phyloP scores from a whole-genome alignment of 2,329 filamentous ascomycete genomes.

The Camillea tinctor region DNA sequence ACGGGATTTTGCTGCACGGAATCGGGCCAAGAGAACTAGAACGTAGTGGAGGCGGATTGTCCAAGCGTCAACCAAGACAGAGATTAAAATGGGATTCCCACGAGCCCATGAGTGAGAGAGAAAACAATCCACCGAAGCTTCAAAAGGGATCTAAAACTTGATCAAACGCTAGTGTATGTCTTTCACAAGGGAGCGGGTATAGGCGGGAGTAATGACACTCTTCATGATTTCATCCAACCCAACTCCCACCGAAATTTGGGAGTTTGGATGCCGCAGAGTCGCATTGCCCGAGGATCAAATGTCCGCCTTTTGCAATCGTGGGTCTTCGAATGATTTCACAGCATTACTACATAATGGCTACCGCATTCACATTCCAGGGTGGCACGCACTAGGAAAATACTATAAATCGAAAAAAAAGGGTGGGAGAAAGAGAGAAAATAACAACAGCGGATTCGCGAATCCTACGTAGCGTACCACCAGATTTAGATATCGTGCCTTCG shows the following conservation, averaged over 20 bases:
- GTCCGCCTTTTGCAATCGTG: not conserved
- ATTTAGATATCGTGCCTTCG: not conserved
- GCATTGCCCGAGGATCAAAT: not conserved
- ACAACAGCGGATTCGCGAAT: not conserved
- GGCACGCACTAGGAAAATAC: not conserved
- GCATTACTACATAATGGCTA: not conserved
- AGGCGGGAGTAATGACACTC: too few relatives aligned
- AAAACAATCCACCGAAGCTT: not conserved
- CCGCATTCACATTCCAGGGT: not conserved
- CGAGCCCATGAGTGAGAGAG: not conserved
- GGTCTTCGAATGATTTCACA: not conserved
- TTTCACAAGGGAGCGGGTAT: too few relatives aligned
- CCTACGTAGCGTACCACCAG: not conserved
- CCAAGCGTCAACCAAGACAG: not conserved
- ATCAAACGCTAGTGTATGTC: too few relatives aligned
- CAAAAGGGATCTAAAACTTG: not conserved
- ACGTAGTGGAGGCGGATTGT: not conserved
- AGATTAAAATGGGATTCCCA: not conserved
- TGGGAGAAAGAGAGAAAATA: too few relatives aligned
- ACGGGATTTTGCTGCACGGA: too few relatives aligned
- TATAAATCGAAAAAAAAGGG: not conserved
- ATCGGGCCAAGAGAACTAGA: not conserved
- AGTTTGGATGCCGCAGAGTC: not conserved
- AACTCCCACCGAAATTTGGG: not conserved
- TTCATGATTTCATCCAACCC: not conserved